Evolutionary conservation across 768 basidiomycete species (phyloP), one percentile per base, ranked within the genome.

Genomic region (Kockovaella imperatae): DNA sequence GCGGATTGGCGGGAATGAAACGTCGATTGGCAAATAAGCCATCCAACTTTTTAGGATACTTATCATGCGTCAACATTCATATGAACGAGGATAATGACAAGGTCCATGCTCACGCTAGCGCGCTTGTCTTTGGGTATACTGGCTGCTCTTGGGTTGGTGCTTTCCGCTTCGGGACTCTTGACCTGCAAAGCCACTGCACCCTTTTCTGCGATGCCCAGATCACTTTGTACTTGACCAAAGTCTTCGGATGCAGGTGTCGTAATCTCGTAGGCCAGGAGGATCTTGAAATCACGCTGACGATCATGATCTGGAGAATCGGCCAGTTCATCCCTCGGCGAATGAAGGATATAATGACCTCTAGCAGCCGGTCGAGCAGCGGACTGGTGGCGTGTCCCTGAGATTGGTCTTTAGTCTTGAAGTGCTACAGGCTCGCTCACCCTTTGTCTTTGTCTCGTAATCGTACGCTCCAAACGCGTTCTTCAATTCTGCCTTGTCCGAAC

Each of bases 331-430:
- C 52, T 57, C 1, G 65, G 65, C 5, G 65, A 67, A 45, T 67
- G 65, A 13, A 67, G 59, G 48, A 67, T 62, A 38, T 67, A 67
- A 35, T 67, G 65, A 0, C 65, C 65, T 42, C 65, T 26, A 8
- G 59, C 65, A 5, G 65, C 65, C 14, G 65, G 65, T n/a, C 65
- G 46, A 7, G 65, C 62, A 6, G 65, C 62, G 7, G 38, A 35
- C 38, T 64, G 65, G 31, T 64, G 62, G 15, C 65, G 50, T 3
- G 49, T 59, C n/a, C 65, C 65, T 64, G 24, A 3, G 4, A 7
- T 29, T 23, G 8, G 17, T 23, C 11, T 10, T 23, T 14, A 26
- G 23, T 13, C 15, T 24, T 7, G 15, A 39, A 26, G 11, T 28
- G 14, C n/a, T 14, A 18, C 6, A 5, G 14, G 36, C 36, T 10